Base-by-base conservation (phyloP, 78 protist genomes). In the Chrysochromulina parva region DNA sequence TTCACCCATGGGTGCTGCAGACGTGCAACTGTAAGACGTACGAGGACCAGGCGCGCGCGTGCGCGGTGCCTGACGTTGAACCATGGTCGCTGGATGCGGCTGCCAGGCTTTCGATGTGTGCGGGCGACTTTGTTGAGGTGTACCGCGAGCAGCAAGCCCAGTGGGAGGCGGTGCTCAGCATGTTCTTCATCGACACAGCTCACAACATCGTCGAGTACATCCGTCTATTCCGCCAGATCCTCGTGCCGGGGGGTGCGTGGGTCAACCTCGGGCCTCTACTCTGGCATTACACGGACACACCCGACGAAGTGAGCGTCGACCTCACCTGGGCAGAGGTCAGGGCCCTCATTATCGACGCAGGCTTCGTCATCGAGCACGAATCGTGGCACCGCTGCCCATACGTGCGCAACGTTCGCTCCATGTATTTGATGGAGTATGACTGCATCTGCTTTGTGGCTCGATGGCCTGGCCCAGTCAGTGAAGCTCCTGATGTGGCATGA, bases 161-260 rank as follows among this genome's bases (percentile, higher is more conserved):
- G 11, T 98, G 95, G 93, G 97, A 97, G 76, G 82, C 82, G 19
- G 91, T 98, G 48, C 91, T 92, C 53, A 95, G 97, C 26, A 96
- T 97, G 28, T 98, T 96, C 93, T 98, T 98, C 93, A 54, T 98
- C 58, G 99, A 98, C 94, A 98, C 99, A 20, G 99, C 99, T 2
- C 89, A 90, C 88, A 95, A 97, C 88, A 78, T 97, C 19, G 22
- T 96, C 16, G 94, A 97, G 60, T 98, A 97, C 85, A 28, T 98
- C 2, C 96, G 94, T 28, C 80, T 71, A 59, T 96, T 98, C 69
- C 52, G 80, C 48, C 53, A 85, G 16, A 85, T 96, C 11, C 78
- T 97, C 65, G 90, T 76, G 47, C 90, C 71, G 13, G 98, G 96
- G 19, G 99, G 98, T 28, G 67, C 92, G 28, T 96, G 94, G 96